These are phyloP conservation scores for Grosmannia penicillata DNA, from an alignment of 2,329 filamentous ascomycete species.

Conservation along the genomic window DNA sequence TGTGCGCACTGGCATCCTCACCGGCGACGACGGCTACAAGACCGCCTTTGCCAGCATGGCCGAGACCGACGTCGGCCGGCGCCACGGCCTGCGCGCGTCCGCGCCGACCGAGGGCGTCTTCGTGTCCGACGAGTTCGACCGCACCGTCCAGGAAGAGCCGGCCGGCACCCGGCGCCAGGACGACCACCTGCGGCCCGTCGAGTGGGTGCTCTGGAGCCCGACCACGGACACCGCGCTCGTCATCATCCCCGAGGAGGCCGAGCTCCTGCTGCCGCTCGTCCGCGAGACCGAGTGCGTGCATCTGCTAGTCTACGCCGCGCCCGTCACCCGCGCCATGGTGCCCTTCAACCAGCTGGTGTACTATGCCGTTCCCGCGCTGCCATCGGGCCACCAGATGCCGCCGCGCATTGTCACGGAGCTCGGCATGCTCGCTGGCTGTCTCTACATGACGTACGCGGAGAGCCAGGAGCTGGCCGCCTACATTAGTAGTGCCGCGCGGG, in stretches of 20 bases:
- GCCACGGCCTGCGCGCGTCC: slow-evolving; percentile 2
- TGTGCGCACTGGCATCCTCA: slow-evolving; percentile 4
- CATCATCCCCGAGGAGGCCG: slow-evolving; percentile 48
- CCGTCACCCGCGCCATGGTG: slow-evolving; percentile 44
- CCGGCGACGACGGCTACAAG: background rate
- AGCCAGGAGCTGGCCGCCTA: slow-evolving; percentile 19
- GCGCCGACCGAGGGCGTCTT: slow-evolving; percentile 16
- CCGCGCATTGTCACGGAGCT: slow-evolving; percentile 41
- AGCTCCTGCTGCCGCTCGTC: slow-evolving; percentile 34
- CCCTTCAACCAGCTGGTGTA: slow-evolving; percentile 40
- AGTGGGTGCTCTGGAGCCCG: slow-evolving; percentile 46
- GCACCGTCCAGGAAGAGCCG: slow-evolving; percentile 22
- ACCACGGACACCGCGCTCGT: slow-evolving; percentile 34
- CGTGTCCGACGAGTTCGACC: slow-evolving; percentile 30
- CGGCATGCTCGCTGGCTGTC: slow-evolving; percentile 42
- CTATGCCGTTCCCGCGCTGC: slow-evolving; percentile 34
- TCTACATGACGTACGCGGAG: slow-evolving; percentile 42
- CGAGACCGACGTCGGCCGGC: slow-evolving; percentile 1
- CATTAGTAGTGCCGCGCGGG: slow-evolving; percentile 15
- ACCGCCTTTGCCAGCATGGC: slow-evolving; percentile 2
- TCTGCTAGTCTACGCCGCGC: slow-evolving; percentile 39
- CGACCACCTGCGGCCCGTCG: slow-evolving; percentile 26
- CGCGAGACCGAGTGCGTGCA: slow-evolving; percentile 10
- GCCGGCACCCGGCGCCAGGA: background rate
- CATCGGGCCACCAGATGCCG: slow-evolving; percentile 25